phyloP scores from a whole-genome alignment of 75 land plant genomes.

The Selaginella tamariscina region DNA sequence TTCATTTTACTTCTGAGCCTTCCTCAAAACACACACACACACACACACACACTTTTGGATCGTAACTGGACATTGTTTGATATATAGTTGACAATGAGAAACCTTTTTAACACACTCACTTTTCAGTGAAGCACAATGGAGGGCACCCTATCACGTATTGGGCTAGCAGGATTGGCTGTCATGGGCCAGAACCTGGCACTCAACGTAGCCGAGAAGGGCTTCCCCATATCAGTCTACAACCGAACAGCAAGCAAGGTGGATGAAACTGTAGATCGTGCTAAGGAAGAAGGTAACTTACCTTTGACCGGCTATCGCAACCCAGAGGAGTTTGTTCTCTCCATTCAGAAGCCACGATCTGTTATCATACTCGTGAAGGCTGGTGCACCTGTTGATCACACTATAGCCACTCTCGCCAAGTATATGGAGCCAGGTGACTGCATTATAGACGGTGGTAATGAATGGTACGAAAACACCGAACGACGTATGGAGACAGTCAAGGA shows the following conservation, averaged over 20 bases:
- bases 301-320: slow-evolving; percentile 16
- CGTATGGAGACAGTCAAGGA: neutral
- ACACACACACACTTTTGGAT: too few species aligned
- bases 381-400: slow-evolving; percentile 15
- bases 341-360: slow-evolving; percentile 18
- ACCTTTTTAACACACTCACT: too few species aligned
- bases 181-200: slow-evolving; percentile 15
- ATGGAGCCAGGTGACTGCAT: slow-evolving; percentile 21
- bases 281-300: slow-evolving; percentile 15
- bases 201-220: too few species aligned
- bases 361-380: slow-evolving; percentile 19
- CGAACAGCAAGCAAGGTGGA: slow-evolving; percentile 18
- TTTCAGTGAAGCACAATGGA: too few species aligned
- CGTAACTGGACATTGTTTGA: too few species aligned
- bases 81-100: too few species aligned
- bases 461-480: slow-evolving; percentile 19
- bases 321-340: slow-evolving; percentile 15
- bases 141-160: too few species aligned
- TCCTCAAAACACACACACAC: too few species aligned
- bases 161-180: too few species aligned
- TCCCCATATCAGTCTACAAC: too few species aligned
- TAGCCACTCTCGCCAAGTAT: slow-evolving; percentile 13
- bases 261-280: slow-evolving; percentile 18
- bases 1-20: too few species aligned
- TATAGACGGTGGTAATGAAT: slow-evolving; percentile 20